Base-by-base conservation (phyloP, 2,329 filamentous ascomycete species). In the Diaporthe vaccinii region DNA sequence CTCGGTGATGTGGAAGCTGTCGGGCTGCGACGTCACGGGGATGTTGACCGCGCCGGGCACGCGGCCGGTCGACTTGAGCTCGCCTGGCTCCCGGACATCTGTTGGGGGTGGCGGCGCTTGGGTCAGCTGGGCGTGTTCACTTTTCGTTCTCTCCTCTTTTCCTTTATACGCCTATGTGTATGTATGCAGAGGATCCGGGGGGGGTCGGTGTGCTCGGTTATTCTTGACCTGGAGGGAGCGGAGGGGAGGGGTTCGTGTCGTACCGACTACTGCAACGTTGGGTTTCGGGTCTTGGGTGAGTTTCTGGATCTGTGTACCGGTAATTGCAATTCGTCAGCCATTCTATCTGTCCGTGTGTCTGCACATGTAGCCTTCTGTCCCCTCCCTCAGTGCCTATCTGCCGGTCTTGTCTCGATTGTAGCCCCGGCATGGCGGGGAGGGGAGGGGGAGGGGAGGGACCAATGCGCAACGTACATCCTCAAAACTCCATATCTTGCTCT, bases 41-140 rank as follows among this genome's bases (percentile, higher is more conserved):
- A 99, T 91, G 86, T 96, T 96, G 80, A 96, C 86, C 1, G 95
- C 92, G 61, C 90, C 90, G 1, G 97, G 97, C 81, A 99, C 98
- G 77, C 86, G 89, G 78, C 94, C 94, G 12, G 90, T 91, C 9
- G 86, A 82, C 69, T 84, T 79, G 76, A 93, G 90, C 82, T 97
- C 95, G 77, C 80, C 79, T 2, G 93, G 93, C 82, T 96, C 94
- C 82, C 94, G 94, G 71, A 93, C 90, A 84, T 96, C 94, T 90
- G 75, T 53, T 3, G 15, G 34, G 15, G 46, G 10, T 15, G 17
- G 14, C 9, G 3, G 25, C n/a, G n/a, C 34, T 14, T n/a, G 3
- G 28, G 36, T 62, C 28, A 58, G 36, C 49, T 25, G 31, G 36
- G 15, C 3, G 12, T 20, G 22, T 25, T 41, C 25, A n/a, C n/a